phyloP scores from a whole-genome alignment of 768 basidiomycete species.

The Suillus weaverae region DNA sequence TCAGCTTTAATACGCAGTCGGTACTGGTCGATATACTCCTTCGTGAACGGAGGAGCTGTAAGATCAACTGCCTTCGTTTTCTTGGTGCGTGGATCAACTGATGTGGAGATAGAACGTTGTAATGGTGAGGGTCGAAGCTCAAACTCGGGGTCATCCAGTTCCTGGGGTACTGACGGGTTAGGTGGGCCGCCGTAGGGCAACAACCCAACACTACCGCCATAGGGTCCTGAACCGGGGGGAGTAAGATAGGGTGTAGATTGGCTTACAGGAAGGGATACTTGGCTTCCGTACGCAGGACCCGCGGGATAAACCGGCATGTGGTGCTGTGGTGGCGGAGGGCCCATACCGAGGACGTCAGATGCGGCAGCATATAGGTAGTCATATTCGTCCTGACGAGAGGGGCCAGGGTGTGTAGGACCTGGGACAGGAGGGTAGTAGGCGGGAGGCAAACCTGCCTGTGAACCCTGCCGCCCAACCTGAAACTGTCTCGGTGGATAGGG shows the following conservation, averaged over 20 bases:
- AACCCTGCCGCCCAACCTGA: conserved; percentile 30
- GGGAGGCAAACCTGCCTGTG: conserved; percentile 23
- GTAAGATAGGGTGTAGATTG: conserved; percentile 35
- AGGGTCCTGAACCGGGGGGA: conserved; percentile 25
- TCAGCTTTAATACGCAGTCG: conserved; percentile 96
- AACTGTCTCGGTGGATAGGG: conserved; percentile 21
- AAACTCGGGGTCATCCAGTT: conserved; percentile 46
- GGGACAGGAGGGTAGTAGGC: conserved; percentile 18
- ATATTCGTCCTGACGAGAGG: conserved; percentile 42
- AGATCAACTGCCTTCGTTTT: conserved; percentile 84
- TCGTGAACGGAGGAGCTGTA: conserved; percentile 84
- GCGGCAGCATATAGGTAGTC: conserved; percentile 72
- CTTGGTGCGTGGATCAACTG: conserved; percentile 55
- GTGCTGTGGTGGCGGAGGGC: conserved; percentile 44
- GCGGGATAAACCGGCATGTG: conserved; percentile 21
- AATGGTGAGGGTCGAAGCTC: conserved; percentile 55
- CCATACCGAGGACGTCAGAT: conserved; percentile 79
- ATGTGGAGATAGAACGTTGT: conserved; percentile 54
- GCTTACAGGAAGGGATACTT: conserved; percentile 25
- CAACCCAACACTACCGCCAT: conserved; percentile 19
- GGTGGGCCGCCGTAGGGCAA: conserved; percentile 17
- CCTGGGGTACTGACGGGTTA: conserved; percentile 30
- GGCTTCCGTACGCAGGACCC: conserved; percentile 21
- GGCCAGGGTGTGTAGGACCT: conserved; percentile 12
- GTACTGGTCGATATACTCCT: conserved; percentile 97